Percentiles rank a stretch among this genome's conserved stretches.
phyloP scores from a whole-genome alignment of 441 rosid species.

The Manihot esculenta region DNA sequence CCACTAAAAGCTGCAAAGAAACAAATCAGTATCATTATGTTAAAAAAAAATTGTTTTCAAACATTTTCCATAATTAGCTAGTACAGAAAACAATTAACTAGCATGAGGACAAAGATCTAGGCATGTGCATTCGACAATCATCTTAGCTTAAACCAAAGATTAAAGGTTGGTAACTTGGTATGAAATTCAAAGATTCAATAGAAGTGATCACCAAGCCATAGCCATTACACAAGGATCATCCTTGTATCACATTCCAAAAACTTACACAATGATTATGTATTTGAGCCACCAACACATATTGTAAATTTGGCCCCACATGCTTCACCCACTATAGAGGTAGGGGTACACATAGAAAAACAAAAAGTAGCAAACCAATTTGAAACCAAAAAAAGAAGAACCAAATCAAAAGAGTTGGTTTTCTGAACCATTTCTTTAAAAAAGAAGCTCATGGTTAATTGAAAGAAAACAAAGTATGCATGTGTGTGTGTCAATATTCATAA shows the following conservation, averaged over 20 bases:
- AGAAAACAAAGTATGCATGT: too few relatives aligned
- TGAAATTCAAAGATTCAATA: slow-evolving; percentile 6
- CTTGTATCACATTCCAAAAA: neutral
- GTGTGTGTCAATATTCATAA: too few relatives aligned
- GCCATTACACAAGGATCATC: neutral
- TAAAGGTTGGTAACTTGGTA: neutral
- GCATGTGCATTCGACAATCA: neutral
- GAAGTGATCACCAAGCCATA: neutral
- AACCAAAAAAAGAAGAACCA: too few relatives aligned
- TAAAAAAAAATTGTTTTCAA: too few relatives aligned
- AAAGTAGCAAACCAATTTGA: too few relatives aligned
- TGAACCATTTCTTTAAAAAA: too few relatives aligned
- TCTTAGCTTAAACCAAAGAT: neutral
- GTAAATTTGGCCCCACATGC: neutral
- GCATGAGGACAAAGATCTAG: neutral
- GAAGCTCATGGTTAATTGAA: too few relatives aligned
- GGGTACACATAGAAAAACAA: too few relatives aligned
- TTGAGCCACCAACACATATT: neutral
- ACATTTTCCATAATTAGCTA: neutral
- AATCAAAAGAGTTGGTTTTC: too few relatives aligned
- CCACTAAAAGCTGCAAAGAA: slow-evolving; percentile 62
- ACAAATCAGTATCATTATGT: neutral
- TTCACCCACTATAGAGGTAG: neutral
- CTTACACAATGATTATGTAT: neutral
- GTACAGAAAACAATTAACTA: neutral